These are phyloP conservation scores for Tuber calosporum DNA, from an alignment of 495 filamentous ascomycete species.

Conservation along the genomic window DNA sequence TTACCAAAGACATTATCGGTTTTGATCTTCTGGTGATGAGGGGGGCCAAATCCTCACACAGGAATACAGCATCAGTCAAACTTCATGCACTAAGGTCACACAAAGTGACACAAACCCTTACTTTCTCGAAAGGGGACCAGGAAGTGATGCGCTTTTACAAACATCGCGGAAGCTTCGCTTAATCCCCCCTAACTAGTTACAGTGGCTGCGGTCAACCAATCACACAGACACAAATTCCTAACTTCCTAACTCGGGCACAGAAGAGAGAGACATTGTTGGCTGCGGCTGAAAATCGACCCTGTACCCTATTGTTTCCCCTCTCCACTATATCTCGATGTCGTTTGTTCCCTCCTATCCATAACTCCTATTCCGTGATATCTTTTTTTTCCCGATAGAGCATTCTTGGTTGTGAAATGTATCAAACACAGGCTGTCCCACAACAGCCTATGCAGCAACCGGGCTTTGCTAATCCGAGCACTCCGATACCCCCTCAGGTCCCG, in stretches of 20 bases:
- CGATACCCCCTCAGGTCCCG: slow-evolving; percentile 9
- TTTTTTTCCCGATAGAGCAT: background rate
- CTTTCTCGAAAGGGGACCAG: background rate
- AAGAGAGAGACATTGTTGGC: background rate
- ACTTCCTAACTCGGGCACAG: background rate
- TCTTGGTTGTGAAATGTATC: background rate
- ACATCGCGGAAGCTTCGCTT: background rate
- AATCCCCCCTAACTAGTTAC: background rate
- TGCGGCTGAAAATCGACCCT: background rate
- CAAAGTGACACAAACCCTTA: background rate
- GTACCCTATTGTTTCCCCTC: background rate
- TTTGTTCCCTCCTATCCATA: background rate
- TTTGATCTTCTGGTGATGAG: background rate
- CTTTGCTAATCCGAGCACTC: background rate
- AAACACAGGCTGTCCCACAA: background rate
- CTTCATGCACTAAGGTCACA: background rate
- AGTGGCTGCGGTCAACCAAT: background rate
- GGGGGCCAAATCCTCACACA: background rate
- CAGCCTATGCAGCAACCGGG: background rate
- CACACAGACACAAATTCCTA: background rate
- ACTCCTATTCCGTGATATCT: background rate
- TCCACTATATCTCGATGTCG: background rate
- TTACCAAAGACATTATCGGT: background rate
- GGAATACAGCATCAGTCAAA: background rate
- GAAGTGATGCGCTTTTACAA: background rate